Conservation (phyloP, 1,284 basidiomycete species). For the Xerocomus cyaneibrunnescens region DNA sequence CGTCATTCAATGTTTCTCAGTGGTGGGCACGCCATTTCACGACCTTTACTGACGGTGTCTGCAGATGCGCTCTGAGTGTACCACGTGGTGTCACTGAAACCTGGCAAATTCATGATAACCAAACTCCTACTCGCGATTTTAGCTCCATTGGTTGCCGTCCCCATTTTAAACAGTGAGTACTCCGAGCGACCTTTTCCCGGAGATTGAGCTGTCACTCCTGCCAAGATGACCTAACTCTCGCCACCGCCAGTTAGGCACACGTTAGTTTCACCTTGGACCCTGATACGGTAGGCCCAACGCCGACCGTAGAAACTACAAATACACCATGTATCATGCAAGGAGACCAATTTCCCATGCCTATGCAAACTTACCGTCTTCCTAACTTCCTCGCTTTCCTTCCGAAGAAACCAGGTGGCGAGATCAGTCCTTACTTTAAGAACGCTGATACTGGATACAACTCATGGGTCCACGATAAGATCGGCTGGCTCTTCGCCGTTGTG, state of each 20-base stretch:
- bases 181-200: background rate
- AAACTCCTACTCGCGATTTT: background rate
- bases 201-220: background rate
- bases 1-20: background rate
- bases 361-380: slow-evolving; percentile 24
- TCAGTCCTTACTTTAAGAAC: slow-evolving; percentile 28
- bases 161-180: background rate
- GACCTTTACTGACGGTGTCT: background rate
- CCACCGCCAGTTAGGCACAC: slow-evolving; percentile 4
- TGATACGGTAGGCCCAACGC: background rate
- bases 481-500: slow-evolving; percentile 26
- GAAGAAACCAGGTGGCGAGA: slow-evolving; percentile 29
- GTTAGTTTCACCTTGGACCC: slow-evolving; percentile 21
- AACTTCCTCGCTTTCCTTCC: slow-evolving; percentile 27
- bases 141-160: background rate
- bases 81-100: background rate
- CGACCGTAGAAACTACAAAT: slow-evolving; percentile 19
- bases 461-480: slow-evolving; percentile 29
- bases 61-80: background rate
- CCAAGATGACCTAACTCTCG: background rate
- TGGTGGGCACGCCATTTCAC: background rate
- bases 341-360: slow-evolving; percentile 16
- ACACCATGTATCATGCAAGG: background rate
- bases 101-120: background rate
- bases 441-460: slow-evolving; percentile 24